Conservation (phyloP, 1,284 basidiomycete genomes). For the Apiotrichum gamsii region DNA sequence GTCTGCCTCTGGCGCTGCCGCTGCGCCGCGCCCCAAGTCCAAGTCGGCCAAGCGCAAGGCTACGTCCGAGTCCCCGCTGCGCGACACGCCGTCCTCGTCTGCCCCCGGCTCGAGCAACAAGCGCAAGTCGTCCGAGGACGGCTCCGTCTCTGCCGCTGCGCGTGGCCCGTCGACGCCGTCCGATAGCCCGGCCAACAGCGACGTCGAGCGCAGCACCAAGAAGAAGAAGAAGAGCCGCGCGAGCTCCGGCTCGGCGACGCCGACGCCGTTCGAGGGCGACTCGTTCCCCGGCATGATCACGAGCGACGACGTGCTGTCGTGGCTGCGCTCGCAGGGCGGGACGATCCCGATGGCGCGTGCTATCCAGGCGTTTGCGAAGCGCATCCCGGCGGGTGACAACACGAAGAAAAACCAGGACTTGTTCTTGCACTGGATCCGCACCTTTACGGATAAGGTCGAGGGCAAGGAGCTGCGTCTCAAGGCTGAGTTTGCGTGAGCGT, state of each 20-base stretch:
- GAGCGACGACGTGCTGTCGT: constrained; percentile 30
- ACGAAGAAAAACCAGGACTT: constrained; percentile 26
- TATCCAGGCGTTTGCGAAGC: constrained; percentile 26
- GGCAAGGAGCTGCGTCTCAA: constrained; percentile 23
- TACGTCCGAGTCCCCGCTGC: constrained; percentile 8
- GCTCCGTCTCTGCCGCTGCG: no score
- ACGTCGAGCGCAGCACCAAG: constrained; percentile 5
- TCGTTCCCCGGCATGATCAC: constrained; percentile 36
- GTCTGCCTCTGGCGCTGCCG: not conserved
- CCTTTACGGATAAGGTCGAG: constrained; percentile 22
- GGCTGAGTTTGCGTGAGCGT: constrained; percentile 15
- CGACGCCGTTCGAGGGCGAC: constrained; percentile 15
- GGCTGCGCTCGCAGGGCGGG: constrained; percentile 24
- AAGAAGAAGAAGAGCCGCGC: constrained; percentile 47
- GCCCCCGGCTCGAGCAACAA: constrained; percentile 5
- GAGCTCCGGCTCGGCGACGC: constrained; percentile 5
- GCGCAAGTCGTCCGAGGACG: constrained; percentile 17
- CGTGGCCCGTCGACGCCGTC: not conserved
- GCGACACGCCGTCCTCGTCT: not conserved
- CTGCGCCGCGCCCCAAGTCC: constrained; percentile 1
- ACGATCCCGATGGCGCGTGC: constrained; percentile 23
- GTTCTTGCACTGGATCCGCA: constrained; percentile 26
- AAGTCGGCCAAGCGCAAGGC: constrained; percentile 19
- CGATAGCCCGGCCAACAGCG: not conserved
- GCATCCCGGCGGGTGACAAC: constrained; percentile 18